Percentiles rank a stretch among this genome's conserved stretches.
These are phyloP conservation scores for Plenodomus biglobosus DNA, from an alignment of 2,329 filamentous ascomycete species.

Conservation along the genomic window DNA sequence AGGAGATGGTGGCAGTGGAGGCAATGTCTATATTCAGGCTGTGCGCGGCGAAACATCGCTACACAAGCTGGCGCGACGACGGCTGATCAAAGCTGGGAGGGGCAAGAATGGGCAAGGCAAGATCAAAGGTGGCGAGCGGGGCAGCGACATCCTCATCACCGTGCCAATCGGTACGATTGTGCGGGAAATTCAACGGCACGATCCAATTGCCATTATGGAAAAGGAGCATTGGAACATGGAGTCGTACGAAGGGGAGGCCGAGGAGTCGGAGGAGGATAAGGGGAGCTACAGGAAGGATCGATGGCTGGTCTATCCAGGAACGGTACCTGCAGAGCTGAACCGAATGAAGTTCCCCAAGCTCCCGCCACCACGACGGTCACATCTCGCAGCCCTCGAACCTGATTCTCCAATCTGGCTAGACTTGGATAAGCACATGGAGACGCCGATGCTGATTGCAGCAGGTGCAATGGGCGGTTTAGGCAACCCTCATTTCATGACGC, in stretches of 20 bases:
- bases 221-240: slow-evolving; percentile 34
- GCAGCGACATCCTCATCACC: slow-evolving; percentile 82
- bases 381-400: slow-evolving; percentile 68
- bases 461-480: slow-evolving; percentile 88
- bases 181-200: slow-evolving; percentile 74
- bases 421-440: slow-evolving; percentile 69
- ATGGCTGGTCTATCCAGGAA: slow-evolving; percentile 84
- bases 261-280: slow-evolving; percentile 33
- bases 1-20: slow-evolving; percentile 88
- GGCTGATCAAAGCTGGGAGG: slow-evolving; percentile 71
- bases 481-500: slow-evolving; percentile 88
- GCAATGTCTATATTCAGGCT: slow-evolving; percentile 92
- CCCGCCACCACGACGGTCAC: slow-evolving; percentile 58
- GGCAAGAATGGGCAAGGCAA: slow-evolving; percentile 80
- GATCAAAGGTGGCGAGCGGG: slow-evolving; percentile 71
- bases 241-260: slow-evolving; percentile 20
- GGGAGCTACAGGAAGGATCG: slow-evolving; percentile 62
- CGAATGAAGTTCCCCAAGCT: slow-evolving; percentile 60
- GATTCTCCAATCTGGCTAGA: slow-evolving; percentile 65
- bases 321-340: slow-evolving; percentile 69
- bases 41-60: slow-evolving; percentile 87
- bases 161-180: slow-evolving; percentile 93
- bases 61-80: slow-evolving; percentile 81
- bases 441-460: slow-evolving; percentile 80
- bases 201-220: slow-evolving; percentile 73